Conservation (phyloP, 1,284 basidiomycete species). For the Puccinia horiana region DNA sequence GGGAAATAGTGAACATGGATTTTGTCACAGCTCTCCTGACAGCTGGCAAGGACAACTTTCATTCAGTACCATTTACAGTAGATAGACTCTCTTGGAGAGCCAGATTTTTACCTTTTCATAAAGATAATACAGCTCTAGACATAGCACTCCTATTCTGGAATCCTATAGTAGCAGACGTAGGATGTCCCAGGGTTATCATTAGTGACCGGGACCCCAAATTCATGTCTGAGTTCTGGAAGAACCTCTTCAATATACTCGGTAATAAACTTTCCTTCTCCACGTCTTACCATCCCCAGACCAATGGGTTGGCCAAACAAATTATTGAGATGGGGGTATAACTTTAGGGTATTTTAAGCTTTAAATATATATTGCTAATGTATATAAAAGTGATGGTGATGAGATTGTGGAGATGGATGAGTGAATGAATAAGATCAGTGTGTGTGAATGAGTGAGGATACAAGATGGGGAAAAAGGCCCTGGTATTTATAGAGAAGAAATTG, state of each 20-base stretch:
- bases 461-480: no score
- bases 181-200: constrained; percentile 60
- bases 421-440: no score
- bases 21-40: not conserved
- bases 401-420: no score
- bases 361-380: no score
- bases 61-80: not conserved
- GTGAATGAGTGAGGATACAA: no score
- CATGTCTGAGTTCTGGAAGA: constrained; percentile 61
- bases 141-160: constrained; percentile 17
- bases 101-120: constrained; percentile 11
- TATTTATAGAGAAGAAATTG: no score
- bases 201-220: constrained; percentile 62
- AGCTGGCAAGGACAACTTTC: not conserved
- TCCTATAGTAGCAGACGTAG: not conserved
- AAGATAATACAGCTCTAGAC: constrained; percentile 7
- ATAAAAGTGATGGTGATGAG: no score
- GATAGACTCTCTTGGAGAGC: constrained; percentile 14
- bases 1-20: not conserved
- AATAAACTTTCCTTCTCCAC: constrained; percentile 46
- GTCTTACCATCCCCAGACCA: not conserved
- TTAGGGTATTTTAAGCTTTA: no score
- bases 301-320: not conserved
- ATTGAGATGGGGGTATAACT: no score
- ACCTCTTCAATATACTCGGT: constrained; percentile 58